Evolutionary conservation across 2,329 filamentous ascomycete species (phyloP), one percentile per base, ranked within the genome.

Genomic region (Penicillium sp.): DNA sequence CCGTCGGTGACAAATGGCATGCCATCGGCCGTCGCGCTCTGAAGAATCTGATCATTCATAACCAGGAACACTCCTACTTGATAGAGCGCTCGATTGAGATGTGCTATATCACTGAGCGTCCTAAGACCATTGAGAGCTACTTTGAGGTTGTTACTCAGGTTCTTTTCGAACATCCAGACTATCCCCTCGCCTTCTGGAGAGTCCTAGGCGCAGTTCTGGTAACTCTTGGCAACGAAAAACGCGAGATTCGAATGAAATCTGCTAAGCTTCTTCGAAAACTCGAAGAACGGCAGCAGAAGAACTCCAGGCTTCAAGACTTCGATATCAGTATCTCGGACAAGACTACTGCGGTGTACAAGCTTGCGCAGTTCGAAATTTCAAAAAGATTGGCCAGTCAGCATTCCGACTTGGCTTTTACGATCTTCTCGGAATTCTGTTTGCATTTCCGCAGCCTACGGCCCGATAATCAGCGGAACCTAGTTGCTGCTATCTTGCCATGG

Each of bases 291-390:
- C 88, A 93, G 57, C 82, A 86, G 56, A 87, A 88, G 57, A 93
- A 83, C 56, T 95, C 92, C 1, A 95, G 95, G 64, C 83, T 99
- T 6, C 89, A 95, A 65, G 93, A 99, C 67, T 95, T 96, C 51
- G 93, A 99, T 63, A 97, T 99, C 62, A 96, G 91, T 67, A 93
- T 99, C 50, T 95, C 92, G 0, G 95, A 99, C 72, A 97, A 96
- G 72, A 99, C 95, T 0, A 95, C 95, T 58, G 91, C 92, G 0
- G 92, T 99, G 2, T 99, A 97, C 72, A 99, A 99, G 72, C 78
- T 95, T 37, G 93, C 95, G 0, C 93, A 99, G 65, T 97, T 96
- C 58, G 92, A 97, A 65, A 95, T 95, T 18, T 97, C 93, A 0
- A 90, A 92, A 62, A 81, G 91, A 16, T 79, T 99, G 33, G 88